Evolutionary conservation across 75 land plant genomes (phyloP).

Genomic region (Adiantum capillusveneris): DNA sequence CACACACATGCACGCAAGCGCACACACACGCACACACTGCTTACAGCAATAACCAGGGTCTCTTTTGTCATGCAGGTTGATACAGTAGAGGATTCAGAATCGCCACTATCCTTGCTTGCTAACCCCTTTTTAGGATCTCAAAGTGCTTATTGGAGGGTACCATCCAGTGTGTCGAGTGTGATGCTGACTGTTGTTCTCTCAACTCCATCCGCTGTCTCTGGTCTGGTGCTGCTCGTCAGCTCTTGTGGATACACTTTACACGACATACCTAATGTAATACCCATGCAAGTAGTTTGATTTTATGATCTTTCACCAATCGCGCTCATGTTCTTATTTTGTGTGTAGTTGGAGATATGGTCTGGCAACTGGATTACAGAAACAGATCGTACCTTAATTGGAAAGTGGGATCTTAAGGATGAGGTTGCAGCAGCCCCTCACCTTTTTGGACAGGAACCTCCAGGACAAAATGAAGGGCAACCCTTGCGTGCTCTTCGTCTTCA

Average conservation of each 20-base stretch:
- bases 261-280: slow-evolving; percentile 70
- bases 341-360: slow-evolving; percentile 89
- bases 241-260: slow-evolving; percentile 72
- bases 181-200: slow-evolving; percentile 69
- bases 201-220: slow-evolving; percentile 64
- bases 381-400: slow-evolving; percentile 69
- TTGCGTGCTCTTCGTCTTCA: slow-evolving; percentile 52
- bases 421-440: slow-evolving; percentile 40
- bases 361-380: slow-evolving; percentile 65
- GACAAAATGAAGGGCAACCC: slow-evolving; percentile 22
- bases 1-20: too few species aligned
- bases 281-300: background rate
- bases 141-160: slow-evolving; percentile 75
- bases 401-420: slow-evolving; percentile 65
- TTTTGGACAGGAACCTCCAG: slow-evolving; percentile 48
- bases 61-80: slow-evolving; percentile 41
- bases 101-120: slow-evolving; percentile 55
- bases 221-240: slow-evolving; percentile 64
- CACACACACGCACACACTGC: too few species aligned
- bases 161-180: slow-evolving; percentile 40
- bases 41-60: too few species aligned
- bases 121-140: slow-evolving; percentile 35
- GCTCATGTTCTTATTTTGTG: background rate
- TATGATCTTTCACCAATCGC: too few species aligned
- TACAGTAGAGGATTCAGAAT: slow-evolving; percentile 61